Evolutionary conservation across 2,329 filamentous ascomycete species (phyloP), one percentile per base, ranked within the genome.

Genomic region (Claviceps arundinis): DNA sequence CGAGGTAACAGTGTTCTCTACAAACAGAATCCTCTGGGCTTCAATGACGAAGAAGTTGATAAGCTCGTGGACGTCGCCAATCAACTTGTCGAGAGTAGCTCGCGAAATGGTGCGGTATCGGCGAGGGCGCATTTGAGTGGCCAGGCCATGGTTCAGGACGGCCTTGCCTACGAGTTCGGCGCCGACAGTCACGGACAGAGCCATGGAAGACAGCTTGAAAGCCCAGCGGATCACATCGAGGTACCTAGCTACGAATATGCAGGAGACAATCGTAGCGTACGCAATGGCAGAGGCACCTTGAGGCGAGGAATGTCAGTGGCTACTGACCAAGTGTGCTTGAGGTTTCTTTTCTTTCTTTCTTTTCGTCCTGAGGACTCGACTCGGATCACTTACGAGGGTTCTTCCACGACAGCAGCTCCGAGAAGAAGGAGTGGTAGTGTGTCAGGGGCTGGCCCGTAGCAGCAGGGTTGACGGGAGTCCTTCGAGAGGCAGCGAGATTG

Each of bases 11-110:
- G 85, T 66, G 59, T 85, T 86, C 74, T 86, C 83, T 44, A 76
- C 82, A 58, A 81, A 86, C 52, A 85, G 62, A 58, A 86, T 78
- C 56, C 82, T 76, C 71, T 86, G 83, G 49, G 75, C 71, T 70
- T 86, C 83, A 53, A 86, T 84, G 55, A 84, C 73, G 60, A 85
- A 81, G 67, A 86, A 86, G 74, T 86, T 86, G 69, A 82, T 66
- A 54, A 86, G 74, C 68, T 85, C 82, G 61, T 84, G 78, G 42
- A 81, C 70, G 57, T 85, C 82, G 52, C 78, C 79, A 59, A 83
- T 76, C 57, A 82, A 58, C 53, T 68, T 65, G 60, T 85, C 78
- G 41, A 85, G 67, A 6, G 78, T 80, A 59, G 82, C 77, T 57
- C 77, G 75, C 9, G 82, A 76, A 43, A 86, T 67, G 5, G 80